These are phyloP conservation scores for Trichosporon sp. DNA, from an alignment of 1,284 basidiomycete species.

Conservation along the genomic window DNA sequence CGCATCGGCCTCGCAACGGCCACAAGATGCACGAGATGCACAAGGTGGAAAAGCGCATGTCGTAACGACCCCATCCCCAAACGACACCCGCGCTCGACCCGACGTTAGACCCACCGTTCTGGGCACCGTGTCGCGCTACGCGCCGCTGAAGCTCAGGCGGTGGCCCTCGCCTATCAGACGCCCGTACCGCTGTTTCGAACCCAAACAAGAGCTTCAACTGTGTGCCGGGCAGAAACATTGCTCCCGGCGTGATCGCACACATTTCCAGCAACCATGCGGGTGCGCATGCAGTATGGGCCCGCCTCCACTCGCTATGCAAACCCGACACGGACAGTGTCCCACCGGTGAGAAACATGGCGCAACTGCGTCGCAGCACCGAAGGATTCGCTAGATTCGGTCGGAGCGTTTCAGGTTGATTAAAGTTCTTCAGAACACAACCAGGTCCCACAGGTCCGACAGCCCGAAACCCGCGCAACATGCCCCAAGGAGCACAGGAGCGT, in stretches of 20 bases:
- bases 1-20: too few species aligned
- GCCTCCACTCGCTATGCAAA: not conserved
- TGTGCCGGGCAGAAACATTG: not conserved
- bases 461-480: not conserved
- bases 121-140: not conserved
- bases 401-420: not conserved
- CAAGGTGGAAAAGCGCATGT: not conserved
- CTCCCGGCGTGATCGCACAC: not conserved
- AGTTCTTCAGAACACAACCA: not conserved
- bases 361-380: not conserved
- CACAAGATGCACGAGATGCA: not conserved
- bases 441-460: not conserved
- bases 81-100: not conserved
- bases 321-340: not conserved
- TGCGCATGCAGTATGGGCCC: not conserved
- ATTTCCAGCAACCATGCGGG: not conserved
- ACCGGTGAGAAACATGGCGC: too few species aligned
- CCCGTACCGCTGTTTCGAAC: conserved; percentile 11
- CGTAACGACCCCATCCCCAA: not conserved
- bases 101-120: not conserved
- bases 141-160: not conserved
- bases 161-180: not conserved
- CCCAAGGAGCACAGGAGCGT: not conserved
- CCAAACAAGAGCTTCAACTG: not conserved
- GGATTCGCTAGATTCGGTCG: not conserved